These are phyloP conservation scores for Vitis hybrid DNA, from an alignment of 177 flowering plant genomes.

Conservation along the genomic window DNA sequence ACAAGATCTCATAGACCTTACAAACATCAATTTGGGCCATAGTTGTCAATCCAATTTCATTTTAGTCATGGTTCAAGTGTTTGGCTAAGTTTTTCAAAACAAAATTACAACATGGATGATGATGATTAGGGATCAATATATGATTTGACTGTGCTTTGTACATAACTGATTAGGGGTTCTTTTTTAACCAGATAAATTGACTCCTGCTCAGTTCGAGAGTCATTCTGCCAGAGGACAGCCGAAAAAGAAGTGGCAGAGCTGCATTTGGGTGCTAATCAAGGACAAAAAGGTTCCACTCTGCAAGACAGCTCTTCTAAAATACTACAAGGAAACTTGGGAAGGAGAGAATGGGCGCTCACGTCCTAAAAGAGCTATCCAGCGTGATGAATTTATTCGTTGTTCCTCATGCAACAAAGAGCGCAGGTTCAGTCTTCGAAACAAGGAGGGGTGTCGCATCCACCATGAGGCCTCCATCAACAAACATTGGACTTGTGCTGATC, in stretches of 20 bases:
- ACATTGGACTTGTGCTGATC: constrained; percentile 26
- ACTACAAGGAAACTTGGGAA: constrained; percentile 19
- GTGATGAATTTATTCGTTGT: constrained; percentile 39
- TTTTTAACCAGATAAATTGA: constrained; percentile 9
- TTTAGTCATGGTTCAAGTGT: too few species aligned
- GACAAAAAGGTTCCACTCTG: constrained; percentile 20
- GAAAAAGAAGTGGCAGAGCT: constrained; percentile 19
- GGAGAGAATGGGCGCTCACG: background rate
- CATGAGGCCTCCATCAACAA: constrained; percentile 23
- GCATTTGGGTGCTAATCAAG: constrained; percentile 27
- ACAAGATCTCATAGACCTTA: too few species aligned
- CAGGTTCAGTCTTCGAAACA: constrained; percentile 24
- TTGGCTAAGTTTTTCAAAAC: too few species aligned
- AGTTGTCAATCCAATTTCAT: too few species aligned
- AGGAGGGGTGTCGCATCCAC: constrained; percentile 20
- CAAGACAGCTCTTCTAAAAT: constrained; percentile 26
- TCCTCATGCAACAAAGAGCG: constrained; percentile 24
- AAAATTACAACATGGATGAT: too few species aligned
- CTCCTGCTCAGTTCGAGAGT: constrained; percentile 30
- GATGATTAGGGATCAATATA: too few species aligned
- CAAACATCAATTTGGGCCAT: too few species aligned
- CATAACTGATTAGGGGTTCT: background rate
- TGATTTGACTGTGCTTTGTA: too few species aligned
- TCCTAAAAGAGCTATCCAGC: constrained; percentile 16
- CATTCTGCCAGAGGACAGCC: constrained; percentile 17